These are phyloP conservation scores for Candida ortonii DNA, from an alignment of 805 yeast genomes.

Conservation along the genomic window DNA sequence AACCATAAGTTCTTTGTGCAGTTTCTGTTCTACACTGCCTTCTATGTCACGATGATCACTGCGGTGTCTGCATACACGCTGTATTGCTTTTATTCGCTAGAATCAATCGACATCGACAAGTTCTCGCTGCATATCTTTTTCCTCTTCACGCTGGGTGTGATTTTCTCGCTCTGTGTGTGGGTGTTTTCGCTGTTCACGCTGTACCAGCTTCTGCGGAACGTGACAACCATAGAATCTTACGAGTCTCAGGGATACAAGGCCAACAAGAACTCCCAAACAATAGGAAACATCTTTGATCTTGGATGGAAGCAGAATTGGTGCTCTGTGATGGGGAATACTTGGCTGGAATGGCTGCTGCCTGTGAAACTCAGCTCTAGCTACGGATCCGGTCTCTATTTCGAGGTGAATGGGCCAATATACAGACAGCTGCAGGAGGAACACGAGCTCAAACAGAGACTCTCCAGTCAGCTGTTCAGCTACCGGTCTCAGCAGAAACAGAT, in stretches of 20 bases:
- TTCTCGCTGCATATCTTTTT: slow-evolving; percentile 60
- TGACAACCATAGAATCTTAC: slow-evolving; percentile 79
- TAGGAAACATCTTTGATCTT: slow-evolving; percentile 74
- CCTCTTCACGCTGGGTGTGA: slow-evolving; percentile 51
- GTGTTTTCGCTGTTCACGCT: slow-evolving; percentile 56
- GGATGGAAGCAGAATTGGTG: slow-evolving; percentile 64
- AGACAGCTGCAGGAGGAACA: slow-evolving; percentile 40
- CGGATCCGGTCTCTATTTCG: slow-evolving; percentile 51
- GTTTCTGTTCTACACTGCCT: slow-evolving; percentile 54
- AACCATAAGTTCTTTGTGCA: slow-evolving; percentile 83
- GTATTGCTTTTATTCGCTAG: slow-evolving; percentile 45
- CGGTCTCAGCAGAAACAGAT: slow-evolving; percentile 23
- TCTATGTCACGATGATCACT: slow-evolving; percentile 45
- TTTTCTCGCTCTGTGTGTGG: slow-evolving; percentile 54
- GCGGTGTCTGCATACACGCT: slow-evolving; percentile 40
- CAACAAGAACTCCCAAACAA: slow-evolving; percentile 38
- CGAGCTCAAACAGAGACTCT: slow-evolving; percentile 43
- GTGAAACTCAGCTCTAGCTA: slow-evolving; percentile 17
- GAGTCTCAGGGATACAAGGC: slow-evolving; percentile 48
- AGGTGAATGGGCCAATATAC: slow-evolving; percentile 42
- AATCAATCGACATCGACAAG: slow-evolving; percentile 26
- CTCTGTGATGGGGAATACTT: slow-evolving; percentile 66
- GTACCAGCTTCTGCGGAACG: slow-evolving; percentile 59
- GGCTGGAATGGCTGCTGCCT: slow-evolving; percentile 75
- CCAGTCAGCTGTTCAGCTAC: slow-evolving; percentile 37